Percentiles rank a stretch among this genome's conserved stretches.
phyloP scores from a whole-genome alignment of 2,329 filamentous ascomycete genomes.

The Calonectria hongkongensis region DNA sequence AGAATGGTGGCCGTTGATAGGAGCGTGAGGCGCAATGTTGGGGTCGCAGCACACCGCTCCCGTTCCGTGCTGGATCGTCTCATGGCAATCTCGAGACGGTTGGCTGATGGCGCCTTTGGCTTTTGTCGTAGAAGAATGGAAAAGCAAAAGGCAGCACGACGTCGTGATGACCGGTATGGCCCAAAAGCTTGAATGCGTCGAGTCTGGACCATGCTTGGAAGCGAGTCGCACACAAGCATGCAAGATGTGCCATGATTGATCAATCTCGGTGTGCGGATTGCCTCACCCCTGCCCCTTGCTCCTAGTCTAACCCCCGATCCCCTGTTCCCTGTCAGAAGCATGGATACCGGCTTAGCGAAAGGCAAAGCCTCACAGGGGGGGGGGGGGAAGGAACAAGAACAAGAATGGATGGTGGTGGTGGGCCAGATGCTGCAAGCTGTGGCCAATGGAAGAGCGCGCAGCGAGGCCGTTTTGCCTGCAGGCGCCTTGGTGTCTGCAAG shows the following conservation, averaged over 20 bases:
- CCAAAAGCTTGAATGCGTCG: background rate
- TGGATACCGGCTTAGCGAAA: slow-evolving; percentile 44
- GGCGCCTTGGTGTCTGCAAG: slow-evolving; percentile 33
- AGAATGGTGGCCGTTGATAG: slow-evolving; percentile 30
- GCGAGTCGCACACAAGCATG: slow-evolving; percentile 30
- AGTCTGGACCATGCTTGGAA: slow-evolving; percentile 24
- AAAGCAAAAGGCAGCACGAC: background rate
- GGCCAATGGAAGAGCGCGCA: slow-evolving; percentile 41
- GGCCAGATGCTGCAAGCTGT: slow-evolving; percentile 21
- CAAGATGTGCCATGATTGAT: slow-evolving; percentile 38
- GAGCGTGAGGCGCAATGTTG: slow-evolving; percentile 18
- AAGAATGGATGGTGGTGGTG: slow-evolving; percentile 38
- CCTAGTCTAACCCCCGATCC: slow-evolving; percentile 34
- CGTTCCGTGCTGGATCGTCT: slow-evolving; percentile 27
- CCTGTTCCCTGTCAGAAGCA: slow-evolving; percentile 40
- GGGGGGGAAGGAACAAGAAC: slow-evolving; percentile 4
- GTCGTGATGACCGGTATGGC: background rate
- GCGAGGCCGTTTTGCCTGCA: slow-evolving; percentile 44
- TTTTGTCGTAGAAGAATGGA: background rate
- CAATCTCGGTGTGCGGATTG: slow-evolving; percentile 51
- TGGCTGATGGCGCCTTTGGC: slow-evolving; percentile 3
- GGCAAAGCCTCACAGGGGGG: slow-evolving; percentile 45
- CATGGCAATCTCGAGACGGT: slow-evolving; percentile 26
- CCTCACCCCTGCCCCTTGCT: slow-evolving; percentile 37
- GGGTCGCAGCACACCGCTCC: slow-evolving; percentile 35